Percentiles rank a stretch among this genome's conserved stretches.
Conservation (phyloP, 495 filamentous ascomycete genomes). For the Recurvomyces mirabilis region DNA sequence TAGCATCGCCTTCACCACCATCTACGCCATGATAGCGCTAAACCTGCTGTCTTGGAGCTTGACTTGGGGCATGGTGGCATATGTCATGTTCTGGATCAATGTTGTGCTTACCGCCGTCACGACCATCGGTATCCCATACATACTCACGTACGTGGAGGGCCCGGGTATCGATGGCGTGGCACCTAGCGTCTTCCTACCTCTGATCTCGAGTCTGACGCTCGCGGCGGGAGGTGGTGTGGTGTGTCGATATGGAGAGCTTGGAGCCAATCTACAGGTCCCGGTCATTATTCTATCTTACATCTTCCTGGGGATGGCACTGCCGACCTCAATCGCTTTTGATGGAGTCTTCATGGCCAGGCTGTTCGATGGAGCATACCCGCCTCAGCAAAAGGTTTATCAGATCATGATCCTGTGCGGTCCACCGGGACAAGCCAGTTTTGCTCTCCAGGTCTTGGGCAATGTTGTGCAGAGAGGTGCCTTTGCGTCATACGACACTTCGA, state of each 20-base stretch:
- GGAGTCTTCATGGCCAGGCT: not conserved
- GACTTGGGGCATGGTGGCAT: not conserved
- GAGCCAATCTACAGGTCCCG: conserved; percentile 1
- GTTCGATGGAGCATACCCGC: not conserved
- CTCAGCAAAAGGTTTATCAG: not conserved
- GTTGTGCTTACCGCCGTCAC: not conserved
- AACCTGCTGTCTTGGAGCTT: not conserved
- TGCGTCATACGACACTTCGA: conserved; percentile 1
- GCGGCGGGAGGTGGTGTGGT: conserved; percentile 1
- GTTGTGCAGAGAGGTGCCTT: conserved; percentile 1
- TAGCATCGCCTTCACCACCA: conserved; percentile 1
- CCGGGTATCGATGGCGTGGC: not conserved
- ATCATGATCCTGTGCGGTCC: conserved; percentile 3
- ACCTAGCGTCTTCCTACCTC: not conserved
- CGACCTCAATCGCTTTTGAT: not conserved
- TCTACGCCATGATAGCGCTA: not conserved
- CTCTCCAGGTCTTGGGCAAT: not conserved
- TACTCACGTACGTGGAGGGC: not conserved
- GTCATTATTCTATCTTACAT: conserved; percentile 3
- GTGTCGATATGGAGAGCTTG: not conserved
- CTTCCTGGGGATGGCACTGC: not conserved
- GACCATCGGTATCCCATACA: not conserved
- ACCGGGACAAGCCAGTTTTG: conserved; percentile 1
- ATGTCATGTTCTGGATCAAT: conserved; percentile 4
- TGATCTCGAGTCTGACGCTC: not conserved